Evolutionary conservation across 768 basidiomycete genomes (phyloP).

Genomic region (Pulveroboletus sp.): DNA sequence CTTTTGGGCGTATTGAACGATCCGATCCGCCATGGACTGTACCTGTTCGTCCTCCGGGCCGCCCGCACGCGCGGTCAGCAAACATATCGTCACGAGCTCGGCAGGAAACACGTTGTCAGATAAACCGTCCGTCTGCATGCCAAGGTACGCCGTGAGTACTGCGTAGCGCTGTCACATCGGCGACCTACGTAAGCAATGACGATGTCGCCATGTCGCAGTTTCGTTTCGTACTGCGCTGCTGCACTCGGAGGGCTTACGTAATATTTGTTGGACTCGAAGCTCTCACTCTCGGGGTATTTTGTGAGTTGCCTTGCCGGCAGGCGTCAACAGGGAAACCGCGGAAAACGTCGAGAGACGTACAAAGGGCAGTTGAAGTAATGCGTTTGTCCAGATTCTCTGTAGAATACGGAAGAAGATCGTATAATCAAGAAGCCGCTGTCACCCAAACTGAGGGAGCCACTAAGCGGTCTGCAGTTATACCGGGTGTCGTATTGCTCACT

Average conservation of each 20-base stretch:
- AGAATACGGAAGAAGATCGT: slow-evolving; percentile 59
- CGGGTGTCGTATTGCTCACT: slow-evolving; percentile 42
- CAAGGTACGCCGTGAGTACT: slow-evolving; percentile 2
- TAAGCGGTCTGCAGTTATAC: slow-evolving; percentile 2
- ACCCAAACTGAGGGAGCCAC: slow-evolving; percentile 50
- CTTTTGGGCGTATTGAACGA: slow-evolving; percentile 62
- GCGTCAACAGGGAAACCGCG: background rate
- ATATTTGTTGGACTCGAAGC: slow-evolving; percentile 5
- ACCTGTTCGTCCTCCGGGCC: slow-evolving; percentile 58
- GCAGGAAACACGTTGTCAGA: slow-evolving; percentile 59
- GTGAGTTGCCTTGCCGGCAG: slow-evolving; percentile 28
- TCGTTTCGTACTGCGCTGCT: slow-evolving; percentile 44
- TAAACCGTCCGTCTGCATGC: slow-evolving; percentile 48
- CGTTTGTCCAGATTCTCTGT: slow-evolving; percentile 36
- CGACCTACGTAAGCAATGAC: slow-evolving; percentile 45
- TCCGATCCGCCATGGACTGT: slow-evolving; percentile 66
- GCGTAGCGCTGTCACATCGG: background rate
- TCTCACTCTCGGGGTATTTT: slow-evolving; percentile 30
- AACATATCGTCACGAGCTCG: slow-evolving; percentile 69
- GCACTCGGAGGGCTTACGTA: slow-evolving; percentile 38
- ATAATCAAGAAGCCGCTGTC: slow-evolving; percentile 75
- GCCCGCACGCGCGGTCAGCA: slow-evolving; percentile 54
- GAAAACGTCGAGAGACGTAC: slow-evolving; percentile 15
- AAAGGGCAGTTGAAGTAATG: slow-evolving; percentile 35
- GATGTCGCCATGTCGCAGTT: slow-evolving; percentile 50